Base-by-base conservation (phyloP, 495 filamentous ascomycete genomes). In the Mycothermus thermophilus region DNA sequence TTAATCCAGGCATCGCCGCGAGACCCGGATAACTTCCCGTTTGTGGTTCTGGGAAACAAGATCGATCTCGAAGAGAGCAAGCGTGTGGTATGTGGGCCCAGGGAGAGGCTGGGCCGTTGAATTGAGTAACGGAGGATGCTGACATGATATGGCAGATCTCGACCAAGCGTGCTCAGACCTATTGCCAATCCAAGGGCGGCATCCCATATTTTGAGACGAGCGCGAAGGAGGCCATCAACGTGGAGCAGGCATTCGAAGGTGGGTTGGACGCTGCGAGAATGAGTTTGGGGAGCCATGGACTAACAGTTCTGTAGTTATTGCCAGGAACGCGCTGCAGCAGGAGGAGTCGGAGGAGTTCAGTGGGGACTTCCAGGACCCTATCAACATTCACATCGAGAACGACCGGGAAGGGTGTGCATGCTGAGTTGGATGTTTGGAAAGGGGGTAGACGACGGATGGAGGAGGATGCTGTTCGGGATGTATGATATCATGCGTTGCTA, bases 141-240 rank as follows among this genome's bases (percentile, higher is more conserved):
- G 16, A 50, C 26, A 8, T 13, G 12, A 9, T 19, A 16, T 7
- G n/a, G n/a, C 38, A 80, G 77, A 90, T 99, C 43, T 90, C 86
- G 10, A 82, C 77, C 44, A 95, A 94, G 69, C 72, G 88, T 38
- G 90, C 90, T 14, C 87, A 84, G 77, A 83, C 87, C 6, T 99
- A 94, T 60, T 99, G 92, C 57, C 83, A 93, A 59, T 90, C 83
- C 16, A 95, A 95, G 60, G 92, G 92, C 18, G 81, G 79, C 34
- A 94, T 97, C 42, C 92, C 92, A 3, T 99, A 96, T 58, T 99
- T 96, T 50, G 90, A 99, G 71, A 96, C 90, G 5, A 95, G 87
- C 60, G 90, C 90, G 24, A 99, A 99, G 67, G 90, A 99, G 57
- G 92, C 87, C 17, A 75, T 94, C 52, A 95, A 96, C 47, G 90